Evolutionary conservation across 164 flowering plant genomes (phyloP), one percentile per base, ranked within the genome.

Genomic region (Kingdonia uniflora): DNA sequence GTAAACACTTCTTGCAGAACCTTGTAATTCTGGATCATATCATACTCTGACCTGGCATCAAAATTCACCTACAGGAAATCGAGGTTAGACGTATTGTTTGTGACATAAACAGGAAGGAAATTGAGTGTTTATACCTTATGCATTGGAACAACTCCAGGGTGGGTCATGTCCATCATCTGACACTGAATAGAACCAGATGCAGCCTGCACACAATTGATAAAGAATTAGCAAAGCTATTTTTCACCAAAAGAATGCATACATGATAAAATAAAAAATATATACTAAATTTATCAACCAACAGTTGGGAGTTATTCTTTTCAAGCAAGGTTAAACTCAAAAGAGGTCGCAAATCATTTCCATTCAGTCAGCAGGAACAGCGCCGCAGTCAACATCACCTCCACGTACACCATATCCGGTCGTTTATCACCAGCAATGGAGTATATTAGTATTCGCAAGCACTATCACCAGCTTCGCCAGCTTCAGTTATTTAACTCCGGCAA

Each of bases 101-200:
- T 21, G 24, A 20, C 13, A 37, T 25, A 46, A 14, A 14, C 19
- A 35, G 14, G 20, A 19, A 33, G 14, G 1, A 37, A 43, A 29
- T 4, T 29, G 35, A 29, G 35, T 13, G 11, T 23, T n/a, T 20
- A 54, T 50, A 87, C 97, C 90, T 86, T 89, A 72, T 89, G 95
- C 94, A 89, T 86, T 38, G 97, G 94, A 62, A 89, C 97, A 56
- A 73, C 72, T 54, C 97, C 97, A 14, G 94, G 90, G 66, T 79
- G 69, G 14, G 77, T 80, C 88, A 82, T 80, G 66, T 89, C 97
- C 67, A 89, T 75, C 90, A 89, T 69, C 71, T 89, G 97, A 62
- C 97, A 89, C 44, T 86, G 97, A 40, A 84, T 81, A 57, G 95
- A 95, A 57, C 97, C 97, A 19, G 95, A 84, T 25, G 94, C 90